Percentiles rank a stretch among this genome's conserved stretches.
These are phyloP conservation scores for Fusarium tjaetaba DNA, from an alignment of 2,329 filamentous ascomycete genomes.

Conservation along the genomic window DNA sequence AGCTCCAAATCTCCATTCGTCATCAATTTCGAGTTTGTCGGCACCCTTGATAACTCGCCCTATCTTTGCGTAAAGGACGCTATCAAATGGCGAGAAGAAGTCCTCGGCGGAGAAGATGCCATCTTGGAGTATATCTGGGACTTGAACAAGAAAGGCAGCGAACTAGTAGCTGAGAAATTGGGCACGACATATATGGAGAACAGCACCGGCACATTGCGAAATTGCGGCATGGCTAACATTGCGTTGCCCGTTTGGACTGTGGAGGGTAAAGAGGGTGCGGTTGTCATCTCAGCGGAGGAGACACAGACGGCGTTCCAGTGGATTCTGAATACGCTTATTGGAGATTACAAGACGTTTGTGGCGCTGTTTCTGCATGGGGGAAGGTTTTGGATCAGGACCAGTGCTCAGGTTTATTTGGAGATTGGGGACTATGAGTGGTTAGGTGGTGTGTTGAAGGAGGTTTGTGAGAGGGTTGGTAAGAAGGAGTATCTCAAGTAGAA, in stretches of 20 bases:
- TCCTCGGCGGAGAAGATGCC: slow-evolving; percentile 77
- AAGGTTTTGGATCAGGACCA: slow-evolving; percentile 76
- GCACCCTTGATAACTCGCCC: slow-evolving; percentile 77
- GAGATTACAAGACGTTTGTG: slow-evolving; percentile 77
- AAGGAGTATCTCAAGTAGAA: slow-evolving; percentile 45
- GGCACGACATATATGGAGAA: slow-evolving; percentile 80
- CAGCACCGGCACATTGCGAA: slow-evolving; percentile 65
- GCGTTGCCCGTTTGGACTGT: slow-evolving; percentile 69
- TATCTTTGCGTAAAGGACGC: slow-evolving; percentile 78
- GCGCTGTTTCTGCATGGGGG: slow-evolving; percentile 69
- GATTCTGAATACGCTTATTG: slow-evolving; percentile 63
- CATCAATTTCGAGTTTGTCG: slow-evolving; percentile 78
- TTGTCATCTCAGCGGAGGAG: slow-evolving; percentile 47
- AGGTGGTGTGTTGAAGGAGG: slow-evolving; percentile 64
- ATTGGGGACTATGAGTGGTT: slow-evolving; percentile 79
- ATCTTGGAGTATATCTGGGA: slow-evolving; percentile 71
- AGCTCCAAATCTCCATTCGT: slow-evolving; percentile 69
- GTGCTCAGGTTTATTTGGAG: slow-evolving; percentile 87
- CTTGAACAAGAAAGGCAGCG: slow-evolving; percentile 72
- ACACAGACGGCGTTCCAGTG: slow-evolving; percentile 61
- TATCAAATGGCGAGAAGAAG: slow-evolving; percentile 73
- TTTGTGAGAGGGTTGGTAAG: slow-evolving; percentile 54
- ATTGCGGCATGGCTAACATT: slow-evolving; percentile 79
- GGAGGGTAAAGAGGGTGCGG: slow-evolving; percentile 43
- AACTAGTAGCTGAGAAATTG: slow-evolving; percentile 67